Evolutionary conservation across 805 yeast genomes (phyloP), one percentile per base, ranked within the genome.

Genomic region (Candida morakotiae): DNA sequence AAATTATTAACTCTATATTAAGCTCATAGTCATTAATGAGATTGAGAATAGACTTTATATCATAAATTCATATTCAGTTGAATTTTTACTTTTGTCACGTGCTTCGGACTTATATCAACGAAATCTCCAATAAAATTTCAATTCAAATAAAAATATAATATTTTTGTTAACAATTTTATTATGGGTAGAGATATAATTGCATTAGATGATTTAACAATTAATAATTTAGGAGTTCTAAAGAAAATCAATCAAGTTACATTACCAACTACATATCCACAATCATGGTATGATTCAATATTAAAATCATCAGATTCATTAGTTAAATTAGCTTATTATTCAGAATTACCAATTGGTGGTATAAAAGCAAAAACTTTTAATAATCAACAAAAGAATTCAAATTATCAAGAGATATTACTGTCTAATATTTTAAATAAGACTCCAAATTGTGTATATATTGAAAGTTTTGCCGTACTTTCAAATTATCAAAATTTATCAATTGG

Each of bases 331-430:
- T 84, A 69, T 59, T 83, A 71, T 57, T 74, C 82, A 34, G 95
- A 83, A 51, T 74, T 84, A 5, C 87, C 95, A 6, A 91, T 87
- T 3, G 96, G 93, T 11, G 82, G 79, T 3, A 62, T 87, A 34
- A 79, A 80, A 42, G 81, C 83, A 38, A 69, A 66, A 46, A 58
- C 69, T 7, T 60, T 72, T 37, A 68, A 70, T 39, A 65, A 75
- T 15, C 48, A 62, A 10, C 64, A 69, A 31, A 43, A 39, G 9
- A 35, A 35, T 25, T 60, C 56, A 28, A 47, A 39, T n/a, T 45
- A 56, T 11, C 26, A 31, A 17, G 26, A 27, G 19, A 15, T 35
- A 10, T 52, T 48, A 27, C 46, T 48, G 10, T 45, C 48, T 17
- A 45, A 47, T 17, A 17, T 51, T 23, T 48, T 43, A 19, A 40